A percentile compares a stretch with the other conserved stretches of the same genome.
Conservation (phyloP, 495 filamentous ascomycete genomes). For the Filosporella fistucella region DNA sequence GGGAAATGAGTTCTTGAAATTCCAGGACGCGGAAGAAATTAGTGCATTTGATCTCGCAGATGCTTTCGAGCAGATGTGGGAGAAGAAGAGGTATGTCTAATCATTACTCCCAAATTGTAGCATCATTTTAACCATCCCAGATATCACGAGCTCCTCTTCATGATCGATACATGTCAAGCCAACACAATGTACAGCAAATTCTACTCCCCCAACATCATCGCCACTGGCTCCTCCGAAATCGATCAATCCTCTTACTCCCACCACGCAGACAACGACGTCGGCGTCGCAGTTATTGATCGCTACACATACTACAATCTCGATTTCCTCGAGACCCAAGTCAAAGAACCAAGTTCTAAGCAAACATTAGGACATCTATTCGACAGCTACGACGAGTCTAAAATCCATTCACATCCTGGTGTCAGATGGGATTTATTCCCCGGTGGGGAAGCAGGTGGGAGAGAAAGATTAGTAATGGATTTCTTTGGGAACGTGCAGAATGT, state of each 20-base stretch:
- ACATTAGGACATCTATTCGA: conserved; percentile 93
- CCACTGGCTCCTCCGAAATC: conserved; percentile 87
- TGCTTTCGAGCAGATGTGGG: conserved; percentile 99
- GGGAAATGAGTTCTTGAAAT: conserved; percentile 98
- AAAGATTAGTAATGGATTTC: conserved; percentile 86
- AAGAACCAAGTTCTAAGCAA: conserved; percentile 74
- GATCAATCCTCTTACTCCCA: conserved; percentile 95
- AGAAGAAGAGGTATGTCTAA: conserved; percentile 76
- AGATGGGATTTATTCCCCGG: conserved; percentile 89
- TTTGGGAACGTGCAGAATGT: conserved; percentile 98
- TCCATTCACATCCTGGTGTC: conserved; percentile 87
- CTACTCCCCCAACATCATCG: conserved; percentile 95
- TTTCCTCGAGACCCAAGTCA: conserved; percentile 88
- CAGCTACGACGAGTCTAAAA: conserved; percentile 90
- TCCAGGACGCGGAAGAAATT: conserved; percentile 97
- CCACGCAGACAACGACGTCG: conserved; percentile 96
- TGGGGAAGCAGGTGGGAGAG: conserved; percentile 64
- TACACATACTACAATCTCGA: conserved; percentile 99
- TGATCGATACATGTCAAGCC: conserved; percentile 99
- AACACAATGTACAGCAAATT: conserved; percentile 99
- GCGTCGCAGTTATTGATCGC: conserved; percentile 95
- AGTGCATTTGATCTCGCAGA: conserved; percentile 93
- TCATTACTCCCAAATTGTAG: not conserved
- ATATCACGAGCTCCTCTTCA: conserved; percentile 94
- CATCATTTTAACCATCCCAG: conserved; percentile 27